Evolutionary conservation across 257 asterid genomes (phyloP).

Genomic region (Nicotiana sylvestris): DNA sequence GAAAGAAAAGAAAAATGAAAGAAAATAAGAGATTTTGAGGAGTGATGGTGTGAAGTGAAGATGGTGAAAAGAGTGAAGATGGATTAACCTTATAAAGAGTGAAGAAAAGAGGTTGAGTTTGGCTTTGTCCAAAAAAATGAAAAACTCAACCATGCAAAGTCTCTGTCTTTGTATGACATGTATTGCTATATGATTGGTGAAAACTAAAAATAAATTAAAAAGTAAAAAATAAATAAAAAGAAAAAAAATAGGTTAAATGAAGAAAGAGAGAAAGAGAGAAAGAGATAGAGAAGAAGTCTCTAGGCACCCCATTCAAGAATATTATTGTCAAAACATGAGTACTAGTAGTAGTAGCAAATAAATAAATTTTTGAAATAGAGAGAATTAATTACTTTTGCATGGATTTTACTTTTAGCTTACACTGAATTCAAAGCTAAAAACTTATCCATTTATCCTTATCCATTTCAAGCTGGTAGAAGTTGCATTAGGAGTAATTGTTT

Average conservation of each 20-base stretch:
- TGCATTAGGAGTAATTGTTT: background rate
- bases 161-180: conserved; percentile 50
- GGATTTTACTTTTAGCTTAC: background rate
- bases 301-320: conserved; percentile 51
- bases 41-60: background rate
- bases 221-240: background rate
- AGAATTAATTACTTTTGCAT: conserved; percentile 2
- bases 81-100: conserved; percentile 21
- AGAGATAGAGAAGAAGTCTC: background rate
- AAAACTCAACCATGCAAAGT: conserved; percentile 6
- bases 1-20: background rate
- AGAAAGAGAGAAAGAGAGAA: conserved; percentile 16
- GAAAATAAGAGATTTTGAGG: background rate
- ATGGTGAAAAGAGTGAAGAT: conserved; percentile 2
- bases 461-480: conserved; percentile 6
- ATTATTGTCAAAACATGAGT: background rate
- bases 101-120: conserved; percentile 28
- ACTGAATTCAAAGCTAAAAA: conserved; percentile 7
- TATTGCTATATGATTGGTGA: conserved; percentile 29
- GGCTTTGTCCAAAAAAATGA: conserved; percentile 2
- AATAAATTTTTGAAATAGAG: background rate
- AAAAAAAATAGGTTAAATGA: conserved; percentile 10
- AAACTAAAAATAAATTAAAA: background rate
- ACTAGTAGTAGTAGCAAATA: background rate
- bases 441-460: conserved; percentile 18